phyloP scores from a whole-genome alignment of 2,329 filamentous ascomycete species.

The Apiospora malaysiana region DNA sequence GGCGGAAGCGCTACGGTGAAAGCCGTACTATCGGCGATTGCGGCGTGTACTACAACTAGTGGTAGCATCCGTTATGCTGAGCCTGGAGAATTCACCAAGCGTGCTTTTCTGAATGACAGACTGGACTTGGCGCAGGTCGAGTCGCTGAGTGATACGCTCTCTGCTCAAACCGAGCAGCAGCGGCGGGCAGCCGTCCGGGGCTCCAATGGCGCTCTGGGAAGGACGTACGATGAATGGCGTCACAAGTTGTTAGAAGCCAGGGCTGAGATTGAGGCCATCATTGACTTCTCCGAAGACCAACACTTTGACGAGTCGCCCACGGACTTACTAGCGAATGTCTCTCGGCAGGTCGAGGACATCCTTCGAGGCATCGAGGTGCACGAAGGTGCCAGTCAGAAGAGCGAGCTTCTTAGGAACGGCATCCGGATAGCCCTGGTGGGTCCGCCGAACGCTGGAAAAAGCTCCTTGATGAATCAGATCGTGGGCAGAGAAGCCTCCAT shows the following conservation, averaged over 20 bases:
- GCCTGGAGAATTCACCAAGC: slow-evolving; percentile 91
- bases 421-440: slow-evolving; percentile 88
- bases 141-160: slow-evolving; percentile 65
- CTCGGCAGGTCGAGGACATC: slow-evolving; percentile 66
- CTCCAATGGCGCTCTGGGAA: slow-evolving; percentile 70
- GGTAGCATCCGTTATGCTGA: slow-evolving; percentile 80
- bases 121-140: slow-evolving; percentile 87
- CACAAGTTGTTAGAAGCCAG: slow-evolving; percentile 77
- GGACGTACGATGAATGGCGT: slow-evolving; percentile 85
- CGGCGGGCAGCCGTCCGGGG: slow-evolving; percentile 84
- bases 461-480: slow-evolving; percentile 87
- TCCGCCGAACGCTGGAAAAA: slow-evolving; percentile 94
- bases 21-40: slow-evolving; percentile 81
- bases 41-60: slow-evolving; percentile 48
- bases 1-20: slow-evolving; percentile 88
- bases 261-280: slow-evolving; percentile 91
- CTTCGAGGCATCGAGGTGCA: slow-evolving; percentile 69
- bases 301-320: slow-evolving; percentile 89
- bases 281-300: slow-evolving; percentile 97
- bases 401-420: slow-evolving; percentile 82
- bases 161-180: slow-evolving; percentile 88
- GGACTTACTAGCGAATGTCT: slow-evolving; percentile 74
- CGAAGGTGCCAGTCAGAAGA: slow-evolving; percentile 77
- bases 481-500: slow-evolving; percentile 95
- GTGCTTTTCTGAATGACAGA: slow-evolving; percentile 86